phyloP scores from a whole-genome alignment of 805 yeast genomes.

The Hanseniaspora singularis region DNA sequence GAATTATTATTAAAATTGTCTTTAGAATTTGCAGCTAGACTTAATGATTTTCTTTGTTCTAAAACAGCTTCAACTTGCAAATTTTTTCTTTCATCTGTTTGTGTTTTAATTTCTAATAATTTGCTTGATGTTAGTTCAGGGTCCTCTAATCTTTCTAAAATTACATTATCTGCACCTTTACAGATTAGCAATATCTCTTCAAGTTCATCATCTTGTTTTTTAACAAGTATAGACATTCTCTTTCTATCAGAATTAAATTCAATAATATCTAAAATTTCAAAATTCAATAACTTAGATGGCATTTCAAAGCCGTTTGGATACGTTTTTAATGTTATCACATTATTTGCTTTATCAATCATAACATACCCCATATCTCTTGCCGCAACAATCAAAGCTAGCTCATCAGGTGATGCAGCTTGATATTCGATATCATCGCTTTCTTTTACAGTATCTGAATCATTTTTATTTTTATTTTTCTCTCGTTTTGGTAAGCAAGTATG shows the following conservation, averaged over 20 bases:
- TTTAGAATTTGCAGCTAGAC: conserved; percentile 24
- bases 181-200: conserved; percentile 59
- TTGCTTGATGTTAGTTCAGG: conserved; percentile 49
- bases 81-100: conserved; percentile 50
- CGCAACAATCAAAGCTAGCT: conserved; percentile 81
- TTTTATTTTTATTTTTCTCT: conserved; percentile 14
- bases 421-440: conserved; percentile 62
- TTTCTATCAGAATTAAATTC: conserved; percentile 83
- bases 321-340: conserved; percentile 51
- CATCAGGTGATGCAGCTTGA: conserved; percentile 95
- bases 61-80: conserved; percentile 68
- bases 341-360: conserved; percentile 56
- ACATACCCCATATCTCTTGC: conserved; percentile 91
- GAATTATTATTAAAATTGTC: conserved; percentile 21
- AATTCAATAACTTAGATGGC: conserved; percentile 52
- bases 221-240: conserved; percentile 82
- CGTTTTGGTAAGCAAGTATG: conserved; percentile 78
- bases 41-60: conserved; percentile 40
- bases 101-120: conserved; percentile 47
- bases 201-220: conserved; percentile 50
- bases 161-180: conserved; percentile 92
- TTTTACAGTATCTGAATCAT: conserved; percentile 1
- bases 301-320: conserved; percentile 72
- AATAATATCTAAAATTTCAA: conserved; percentile 64
- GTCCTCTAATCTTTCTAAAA: conserved; percentile 58